Conservation (phyloP, 2,329 filamentous ascomycete species). For the Rosellinia necatrix region DNA sequence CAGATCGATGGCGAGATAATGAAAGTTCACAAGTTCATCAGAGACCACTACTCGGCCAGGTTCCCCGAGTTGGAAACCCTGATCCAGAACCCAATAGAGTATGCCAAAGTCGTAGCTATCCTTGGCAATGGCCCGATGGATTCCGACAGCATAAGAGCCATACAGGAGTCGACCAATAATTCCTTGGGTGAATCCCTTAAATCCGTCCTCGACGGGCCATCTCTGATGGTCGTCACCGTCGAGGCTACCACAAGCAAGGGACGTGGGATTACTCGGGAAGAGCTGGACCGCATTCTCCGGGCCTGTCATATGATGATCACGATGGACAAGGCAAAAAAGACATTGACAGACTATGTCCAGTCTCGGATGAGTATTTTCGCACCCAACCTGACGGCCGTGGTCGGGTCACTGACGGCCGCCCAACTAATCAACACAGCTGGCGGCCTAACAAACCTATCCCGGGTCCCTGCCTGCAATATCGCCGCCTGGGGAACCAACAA, state of each 20-base stretch:
- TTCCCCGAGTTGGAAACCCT: conserved; percentile 92
- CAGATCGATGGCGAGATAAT: conserved; percentile 92
- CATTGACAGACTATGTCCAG: conserved; percentile 90
- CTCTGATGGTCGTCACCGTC: conserved; percentile 93
- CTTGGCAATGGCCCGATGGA: conserved; percentile 91
- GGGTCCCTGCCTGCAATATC: conserved; percentile 92
- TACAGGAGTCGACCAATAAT: conserved; percentile 80
- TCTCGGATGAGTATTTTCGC: conserved; percentile 97
- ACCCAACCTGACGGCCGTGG: conserved; percentile 86
- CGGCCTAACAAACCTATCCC: conserved; percentile 84
- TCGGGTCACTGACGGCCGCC: conserved; percentile 90
- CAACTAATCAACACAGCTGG: conserved; percentile 96
- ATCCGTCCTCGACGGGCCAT: conserved; percentile 83
- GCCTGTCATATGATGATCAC: conserved; percentile 89
- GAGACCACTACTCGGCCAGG: conserved; percentile 91
- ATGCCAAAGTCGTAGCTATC: conserved; percentile 92
- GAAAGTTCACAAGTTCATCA: conserved; percentile 92
- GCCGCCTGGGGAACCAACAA: conserved; percentile 90
- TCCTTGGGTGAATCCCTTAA: conserved; percentile 75
- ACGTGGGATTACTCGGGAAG: conserved; percentile 72
- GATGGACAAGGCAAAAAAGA: conserved; percentile 84
- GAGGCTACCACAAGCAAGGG: conserved; percentile 91
- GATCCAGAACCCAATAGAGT: conserved; percentile 90
- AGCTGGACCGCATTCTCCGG: conserved; percentile 73
- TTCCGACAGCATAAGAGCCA: conserved; percentile 74